A percentile compares a stretch with the other conserved stretches of the same genome.
phyloP scores from a whole-genome alignment of 2,329 filamentous ascomycete species.

The Colletotrichum musicola region DNA sequence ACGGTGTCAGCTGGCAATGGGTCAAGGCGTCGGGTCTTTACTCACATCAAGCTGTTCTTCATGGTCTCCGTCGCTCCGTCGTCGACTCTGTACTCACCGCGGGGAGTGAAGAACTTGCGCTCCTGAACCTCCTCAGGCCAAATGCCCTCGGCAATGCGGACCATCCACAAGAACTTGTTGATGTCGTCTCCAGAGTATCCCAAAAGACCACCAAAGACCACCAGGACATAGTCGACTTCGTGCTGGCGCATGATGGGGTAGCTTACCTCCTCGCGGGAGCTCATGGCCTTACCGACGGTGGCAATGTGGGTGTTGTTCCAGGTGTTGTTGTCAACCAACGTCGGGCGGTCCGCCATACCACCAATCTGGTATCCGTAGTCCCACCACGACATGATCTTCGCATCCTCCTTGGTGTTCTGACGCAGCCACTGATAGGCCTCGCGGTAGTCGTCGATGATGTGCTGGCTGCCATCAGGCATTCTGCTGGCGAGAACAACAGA shows the following conservation, averaged over 20 bases:
- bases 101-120: constrained; percentile 92
- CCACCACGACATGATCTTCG: constrained; percentile 99
- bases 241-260: constrained; percentile 99
- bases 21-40: constrained; percentile 37
- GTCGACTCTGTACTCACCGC: constrained; percentile 96
- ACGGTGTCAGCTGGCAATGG: constrained; percentile 45
- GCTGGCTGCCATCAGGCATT: constrained; percentile 93
- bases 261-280: constrained; percentile 95
- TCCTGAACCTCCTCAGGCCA: constrained; percentile 99
- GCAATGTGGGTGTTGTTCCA: constrained; percentile 99
- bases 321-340: constrained; percentile 98
- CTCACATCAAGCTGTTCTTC: constrained; percentile 99
- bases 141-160: constrained; percentile 97
- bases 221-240: constrained; percentile 97
- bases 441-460: constrained; percentile 99
- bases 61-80: constrained; percentile 94
- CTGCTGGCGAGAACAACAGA: constrained; percentile 95
- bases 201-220: constrained; percentile 95
- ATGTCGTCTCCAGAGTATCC: constrained; percentile 99
- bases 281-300: constrained; percentile 99
- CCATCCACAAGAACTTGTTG: constrained; percentile 99
- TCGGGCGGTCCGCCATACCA: constrained; percentile 98
- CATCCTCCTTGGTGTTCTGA: constrained; percentile 93
- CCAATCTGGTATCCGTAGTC: constrained; percentile 99
- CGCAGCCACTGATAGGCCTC: constrained; percentile 99